A percentile compares a stretch with the other conserved stretches of the same genome.
phyloP scores from a whole-genome alignment of 1,284 basidiomycete species.

The Cryptococcus sp. region DNA sequence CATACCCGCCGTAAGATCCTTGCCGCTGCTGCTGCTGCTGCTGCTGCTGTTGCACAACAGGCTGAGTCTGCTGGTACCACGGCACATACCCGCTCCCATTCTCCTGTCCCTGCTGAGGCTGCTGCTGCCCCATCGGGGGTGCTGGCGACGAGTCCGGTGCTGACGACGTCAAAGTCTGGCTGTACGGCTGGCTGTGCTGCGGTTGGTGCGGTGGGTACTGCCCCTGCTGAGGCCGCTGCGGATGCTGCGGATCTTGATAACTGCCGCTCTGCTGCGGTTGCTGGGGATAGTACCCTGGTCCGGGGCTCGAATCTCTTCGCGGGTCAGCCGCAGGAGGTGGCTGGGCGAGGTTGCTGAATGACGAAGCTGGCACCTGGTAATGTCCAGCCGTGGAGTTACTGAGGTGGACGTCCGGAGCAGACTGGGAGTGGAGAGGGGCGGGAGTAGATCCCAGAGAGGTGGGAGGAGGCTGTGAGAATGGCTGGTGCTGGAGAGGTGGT shows the following conservation, averaged over 20 bases:
- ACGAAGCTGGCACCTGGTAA: constrained; percentile 28
- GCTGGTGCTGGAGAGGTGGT: constrained; percentile 10
- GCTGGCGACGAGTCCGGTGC: not conserved
- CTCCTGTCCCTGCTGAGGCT: not conserved
- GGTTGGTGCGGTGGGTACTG: not conserved
- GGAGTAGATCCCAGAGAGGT: constrained; percentile 14
- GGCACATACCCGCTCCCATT: constrained; percentile 35
- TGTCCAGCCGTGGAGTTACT: constrained; percentile 11
- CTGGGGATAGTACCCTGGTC: constrained; percentile 8
- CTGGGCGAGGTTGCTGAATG: constrained; percentile 22
- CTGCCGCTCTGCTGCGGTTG: not conserved
- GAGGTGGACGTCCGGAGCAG: constrained; percentile 26
- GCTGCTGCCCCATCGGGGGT: not conserved
- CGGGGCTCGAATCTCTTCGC: constrained; percentile 16
- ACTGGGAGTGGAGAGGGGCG: constrained; percentile 21
- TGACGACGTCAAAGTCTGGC: no score
- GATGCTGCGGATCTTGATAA: not conserved
- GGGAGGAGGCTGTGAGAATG: constrained; percentile 18
- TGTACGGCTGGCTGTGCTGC: no score
- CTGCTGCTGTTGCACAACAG: constrained; percentile 7
- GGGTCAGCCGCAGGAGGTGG: constrained; percentile 9
- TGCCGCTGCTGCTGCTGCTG: constrained; percentile 3
- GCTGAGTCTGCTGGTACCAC: constrained; percentile 46
- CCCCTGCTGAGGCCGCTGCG: not conserved
- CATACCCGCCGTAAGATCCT: constrained; percentile 10